A percentile compares a stretch with the other conserved stretches of the same genome.
Evolutionary conservation across 164 flowering plant species (phyloP).

Genomic region (Euptelea pleiosperma): DNA sequence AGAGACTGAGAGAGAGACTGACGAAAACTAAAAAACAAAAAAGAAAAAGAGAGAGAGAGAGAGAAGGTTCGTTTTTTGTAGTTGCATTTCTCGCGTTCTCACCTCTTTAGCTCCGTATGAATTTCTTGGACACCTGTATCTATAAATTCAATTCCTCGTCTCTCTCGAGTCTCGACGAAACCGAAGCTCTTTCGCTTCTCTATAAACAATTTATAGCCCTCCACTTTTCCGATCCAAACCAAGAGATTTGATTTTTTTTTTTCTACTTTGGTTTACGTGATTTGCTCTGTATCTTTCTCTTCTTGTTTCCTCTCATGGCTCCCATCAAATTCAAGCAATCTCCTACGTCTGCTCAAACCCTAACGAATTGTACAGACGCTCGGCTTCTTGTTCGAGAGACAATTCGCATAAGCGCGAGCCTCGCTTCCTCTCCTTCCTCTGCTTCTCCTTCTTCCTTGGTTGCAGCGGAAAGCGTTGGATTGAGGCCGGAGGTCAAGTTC

Average conservation of each 20-base stretch:
- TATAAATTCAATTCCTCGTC: neutral
- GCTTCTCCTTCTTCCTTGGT: constrained; percentile 11
- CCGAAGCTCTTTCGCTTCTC: neutral
- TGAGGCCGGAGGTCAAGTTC: constrained; percentile 20
- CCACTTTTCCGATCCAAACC: neutral
- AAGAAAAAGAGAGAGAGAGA: no score
- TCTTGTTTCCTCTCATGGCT: constrained; percentile 33
- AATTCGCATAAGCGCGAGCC: constrained; percentile 72
- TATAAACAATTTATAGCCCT: neutral
- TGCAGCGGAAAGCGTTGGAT: constrained; percentile 11
- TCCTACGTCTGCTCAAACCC: constrained; percentile 24
- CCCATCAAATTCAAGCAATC: constrained; percentile 43
- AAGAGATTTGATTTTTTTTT: neutral
- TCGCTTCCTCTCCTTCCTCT: constrained; percentile 55
- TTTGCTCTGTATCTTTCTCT: no score
- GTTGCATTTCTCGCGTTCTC: no score
- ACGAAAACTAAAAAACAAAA: no score
- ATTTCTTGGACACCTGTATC: constrained; percentile 3
- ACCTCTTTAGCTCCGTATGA: constrained; percentile 5
- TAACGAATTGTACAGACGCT: constrained; percentile 45
- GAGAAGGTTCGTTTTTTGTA: no score
- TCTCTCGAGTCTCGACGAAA: constrained; percentile 1
- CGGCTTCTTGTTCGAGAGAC: constrained; percentile 82
- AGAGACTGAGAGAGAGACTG: no score
- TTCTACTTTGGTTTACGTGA: neutral